Conservation (phyloP, 2,329 filamentous ascomycete genomes). For the Gnomoniopsis smithogilvyi region DNA sequence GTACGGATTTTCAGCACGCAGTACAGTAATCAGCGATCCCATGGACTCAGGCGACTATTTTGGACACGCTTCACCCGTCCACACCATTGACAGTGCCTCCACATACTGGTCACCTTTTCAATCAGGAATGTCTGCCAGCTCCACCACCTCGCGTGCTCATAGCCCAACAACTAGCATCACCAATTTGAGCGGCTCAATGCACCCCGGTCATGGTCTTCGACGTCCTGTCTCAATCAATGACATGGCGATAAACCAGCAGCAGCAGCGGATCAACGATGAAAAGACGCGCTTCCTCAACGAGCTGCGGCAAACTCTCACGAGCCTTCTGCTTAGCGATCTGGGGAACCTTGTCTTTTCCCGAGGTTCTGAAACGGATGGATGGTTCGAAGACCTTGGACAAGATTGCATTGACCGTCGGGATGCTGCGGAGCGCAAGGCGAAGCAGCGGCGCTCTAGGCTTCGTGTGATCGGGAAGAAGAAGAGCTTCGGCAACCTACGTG, state of each 20-base stretch:
- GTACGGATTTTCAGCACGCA: conserved; percentile 56
- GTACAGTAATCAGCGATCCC: conserved; percentile 59
- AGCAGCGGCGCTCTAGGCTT: conserved; percentile 46
- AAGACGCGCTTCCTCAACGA: conserved; percentile 77
- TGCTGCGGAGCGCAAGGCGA: conserved; percentile 46
- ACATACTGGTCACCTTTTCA: conserved; percentile 92
- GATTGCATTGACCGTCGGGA: conserved; percentile 63
- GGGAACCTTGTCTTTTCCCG: conserved; percentile 81
- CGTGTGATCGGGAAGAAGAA: conserved; percentile 61
- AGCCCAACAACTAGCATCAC: conserved; percentile 61
- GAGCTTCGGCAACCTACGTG: conserved; percentile 64
- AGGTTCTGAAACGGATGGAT: conserved; percentile 89
- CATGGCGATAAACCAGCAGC: conserved; percentile 62
- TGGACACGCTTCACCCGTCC: conserved; percentile 60
- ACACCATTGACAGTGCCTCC: conserved; percentile 70
- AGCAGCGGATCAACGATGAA: conserved; percentile 60
- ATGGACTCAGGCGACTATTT: conserved; percentile 71
- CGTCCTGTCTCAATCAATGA: conserved; percentile 67
- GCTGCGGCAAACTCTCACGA: conserved; percentile 75
- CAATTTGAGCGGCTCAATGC: conserved; percentile 49
- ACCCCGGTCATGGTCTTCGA: conserved; percentile 43
- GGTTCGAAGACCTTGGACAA: conserved; percentile 71
- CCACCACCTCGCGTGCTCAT: conserved; percentile 56
- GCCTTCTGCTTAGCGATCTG: conserved; percentile 83
- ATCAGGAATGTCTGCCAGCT: conserved; percentile 60